Evolutionary conservation across 192 early-diverging fungal genomes (phyloP).

Genomic region (Spinellus fusiger): DNA sequence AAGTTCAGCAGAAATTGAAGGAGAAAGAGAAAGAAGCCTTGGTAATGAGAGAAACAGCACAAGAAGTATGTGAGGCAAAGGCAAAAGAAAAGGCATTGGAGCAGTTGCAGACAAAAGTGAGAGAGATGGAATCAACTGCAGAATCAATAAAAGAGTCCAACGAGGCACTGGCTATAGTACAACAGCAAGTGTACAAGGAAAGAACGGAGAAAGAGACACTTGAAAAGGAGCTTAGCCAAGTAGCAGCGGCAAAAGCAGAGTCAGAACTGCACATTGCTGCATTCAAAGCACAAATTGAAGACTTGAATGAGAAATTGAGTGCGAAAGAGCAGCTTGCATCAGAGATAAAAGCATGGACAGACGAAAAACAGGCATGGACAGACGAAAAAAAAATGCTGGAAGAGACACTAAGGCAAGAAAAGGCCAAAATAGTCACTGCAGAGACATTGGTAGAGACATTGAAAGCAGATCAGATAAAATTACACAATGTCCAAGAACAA

Average conservation of each 20-base stretch:
- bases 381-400: not conserved
- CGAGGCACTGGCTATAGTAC: not conserved
- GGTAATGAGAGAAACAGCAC: not conserved
- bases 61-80: not conserved
- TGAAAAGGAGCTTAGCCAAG: not conserved
- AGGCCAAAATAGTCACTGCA: not conserved
- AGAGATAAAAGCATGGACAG: not conserved
- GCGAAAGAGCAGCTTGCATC: not conserved
- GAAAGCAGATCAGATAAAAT: not conserved
- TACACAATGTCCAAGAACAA: not conserved
- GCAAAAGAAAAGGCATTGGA: conserved; percentile 2
- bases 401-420: not conserved
- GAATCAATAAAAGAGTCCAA: no score
- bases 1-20: conserved; percentile 6
- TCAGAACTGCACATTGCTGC: not conserved
- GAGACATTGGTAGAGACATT: not conserved
- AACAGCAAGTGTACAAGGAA: no score
- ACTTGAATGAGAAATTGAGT: not conserved
- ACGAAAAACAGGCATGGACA: not conserved
- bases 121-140: no score
- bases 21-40: not conserved
- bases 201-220: not conserved
- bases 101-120: not conserved
- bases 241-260: not conserved
- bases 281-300: not conserved